phyloP scores from a whole-genome alignment of 371 early-diverging fungal genomes.

The Mortierella sp. region DNA sequence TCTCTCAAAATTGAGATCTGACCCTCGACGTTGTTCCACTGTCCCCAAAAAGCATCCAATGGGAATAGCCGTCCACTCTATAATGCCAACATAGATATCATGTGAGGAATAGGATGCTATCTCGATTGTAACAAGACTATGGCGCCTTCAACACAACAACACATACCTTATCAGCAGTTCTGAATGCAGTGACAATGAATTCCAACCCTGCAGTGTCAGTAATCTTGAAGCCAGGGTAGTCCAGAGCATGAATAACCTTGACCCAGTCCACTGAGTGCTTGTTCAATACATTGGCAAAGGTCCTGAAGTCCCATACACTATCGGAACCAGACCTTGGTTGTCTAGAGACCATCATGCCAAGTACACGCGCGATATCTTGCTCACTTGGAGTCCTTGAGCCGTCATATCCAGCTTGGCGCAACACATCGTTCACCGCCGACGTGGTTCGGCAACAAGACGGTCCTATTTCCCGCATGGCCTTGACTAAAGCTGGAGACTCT shows the following conservation, averaged over 20 bases:
- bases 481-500: slow-evolving; percentile 47
- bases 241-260: slow-evolving; percentile 70
- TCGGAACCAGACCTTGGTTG: slow-evolving; percentile 66
- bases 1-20: slow-evolving; percentile 80
- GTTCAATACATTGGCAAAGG: slow-evolving; percentile 67
- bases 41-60: slow-evolving; percentile 73
- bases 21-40: slow-evolving; percentile 79
- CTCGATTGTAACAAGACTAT: not conserved
- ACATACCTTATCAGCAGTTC: slow-evolving; percentile 66
- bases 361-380: slow-evolving; percentile 73
- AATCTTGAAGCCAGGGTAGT: slow-evolving; percentile 77
- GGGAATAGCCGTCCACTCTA: slow-evolving; percentile 67
- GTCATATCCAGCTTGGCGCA: slow-evolving; percentile 58
- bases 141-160: not conserved
- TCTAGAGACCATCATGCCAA: slow-evolving; percentile 79
- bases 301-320: slow-evolving; percentile 75
- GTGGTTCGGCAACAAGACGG: slow-evolving; percentile 66
- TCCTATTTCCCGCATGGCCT: slow-evolving; percentile 67
- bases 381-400: slow-evolving; percentile 58
- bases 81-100: not conserved
- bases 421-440: slow-evolving; percentile 58
- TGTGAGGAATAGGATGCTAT: not conserved
- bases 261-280: slow-evolving; percentile 73
- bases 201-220: slow-evolving; percentile 72
- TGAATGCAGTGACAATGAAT: slow-evolving; percentile 74